These are phyloP conservation scores for Nemania sp. DNA, from an alignment of 2,329 filamentous ascomycete species.

Conservation along the genomic window DNA sequence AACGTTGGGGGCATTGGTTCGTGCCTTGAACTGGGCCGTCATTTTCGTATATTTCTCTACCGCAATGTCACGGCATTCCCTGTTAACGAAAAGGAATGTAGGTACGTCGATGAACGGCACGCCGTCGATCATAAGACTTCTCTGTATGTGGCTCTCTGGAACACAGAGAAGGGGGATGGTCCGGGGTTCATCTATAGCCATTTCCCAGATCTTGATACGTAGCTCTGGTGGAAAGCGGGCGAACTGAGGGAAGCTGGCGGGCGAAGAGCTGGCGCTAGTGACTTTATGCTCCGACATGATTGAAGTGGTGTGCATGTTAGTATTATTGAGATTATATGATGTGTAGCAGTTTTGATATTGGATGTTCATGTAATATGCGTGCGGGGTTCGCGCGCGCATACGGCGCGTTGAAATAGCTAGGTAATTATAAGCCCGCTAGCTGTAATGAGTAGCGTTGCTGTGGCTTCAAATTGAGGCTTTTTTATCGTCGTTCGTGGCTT, in stretches of 20 bases:
- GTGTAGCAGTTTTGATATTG: no score
- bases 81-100: slow-evolving; percentile 21
- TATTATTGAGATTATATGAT: no score
- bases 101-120: not conserved
- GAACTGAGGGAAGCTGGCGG: slow-evolving; percentile 18
- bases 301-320: slow-evolving; percentile 2
- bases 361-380: no score
- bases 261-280: not conserved
- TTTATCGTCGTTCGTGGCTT: no score
- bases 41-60: not conserved
- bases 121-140: not conserved
- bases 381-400: no score
- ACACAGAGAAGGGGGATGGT: not conserved
- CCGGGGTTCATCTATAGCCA: not conserved
- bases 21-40: not conserved
- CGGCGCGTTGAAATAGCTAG: no score
- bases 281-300: slow-evolving; percentile 1
- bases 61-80: slow-evolving; percentile 3
- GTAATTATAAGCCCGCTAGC: no score
- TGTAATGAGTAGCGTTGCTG: no score
- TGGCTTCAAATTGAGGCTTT: no score
- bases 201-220: slow-evolving; percentile 15
- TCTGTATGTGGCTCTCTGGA: not conserved
- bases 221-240: slow-evolving; percentile 2
- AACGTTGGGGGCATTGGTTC: not conserved